Base-by-base conservation (phyloP, 306 rosid genomes). In the Astragalus glycyphyllos region DNA sequence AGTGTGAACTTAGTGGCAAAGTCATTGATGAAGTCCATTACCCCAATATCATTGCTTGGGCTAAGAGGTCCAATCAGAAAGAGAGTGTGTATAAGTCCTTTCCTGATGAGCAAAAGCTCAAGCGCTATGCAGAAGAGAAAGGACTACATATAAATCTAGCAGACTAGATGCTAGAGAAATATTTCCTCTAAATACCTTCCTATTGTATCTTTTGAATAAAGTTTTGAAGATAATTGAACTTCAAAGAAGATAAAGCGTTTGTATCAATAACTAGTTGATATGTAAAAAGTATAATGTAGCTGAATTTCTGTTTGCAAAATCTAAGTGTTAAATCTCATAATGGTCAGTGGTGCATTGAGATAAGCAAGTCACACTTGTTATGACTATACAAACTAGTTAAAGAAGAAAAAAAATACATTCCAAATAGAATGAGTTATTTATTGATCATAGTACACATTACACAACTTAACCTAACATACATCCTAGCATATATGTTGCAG, bases 41-140 rank as follows among this genome's bases (percentile, higher is more conserved):
- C n/a, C 90, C 86, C 5, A 78, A 64, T 54, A 8, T 86, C 41
- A 12, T 58, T 42, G 73, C 68, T 41, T 83, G 87, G 87, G 83
- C 73, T 3, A 80, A 47, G 58, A 83, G 82, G 57, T 86, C 85
- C 63, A 11, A 20, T 68, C 37, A 72, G 11, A 34, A 75, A 10
- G 68, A 82, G 41, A 47, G 84, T 54, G 81, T 83, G 11, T 60
- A 71, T 14, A 86, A 54, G 32, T 46, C 82, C 32, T 74, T 80
- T 50, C 79, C 86, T 6, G 49, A 71, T 44, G 80, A 77, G 37
- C 66, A 58, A 1, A 80, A 40, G 64, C 44, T 83, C 44, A 50
- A 71, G 15, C 20, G 62, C 10, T 41, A 16, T 73, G 13, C 20
- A 29, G 31, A 57, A 0, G 66, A 70, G 40, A 57, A 7, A 41